A percentile compares a stretch with the other conserved stretches of the same genome.
These are phyloP conservation scores for Fomes fomentarius DNA, from an alignment of 1,284 basidiomycete genomes.

Conservation along the genomic window DNA sequence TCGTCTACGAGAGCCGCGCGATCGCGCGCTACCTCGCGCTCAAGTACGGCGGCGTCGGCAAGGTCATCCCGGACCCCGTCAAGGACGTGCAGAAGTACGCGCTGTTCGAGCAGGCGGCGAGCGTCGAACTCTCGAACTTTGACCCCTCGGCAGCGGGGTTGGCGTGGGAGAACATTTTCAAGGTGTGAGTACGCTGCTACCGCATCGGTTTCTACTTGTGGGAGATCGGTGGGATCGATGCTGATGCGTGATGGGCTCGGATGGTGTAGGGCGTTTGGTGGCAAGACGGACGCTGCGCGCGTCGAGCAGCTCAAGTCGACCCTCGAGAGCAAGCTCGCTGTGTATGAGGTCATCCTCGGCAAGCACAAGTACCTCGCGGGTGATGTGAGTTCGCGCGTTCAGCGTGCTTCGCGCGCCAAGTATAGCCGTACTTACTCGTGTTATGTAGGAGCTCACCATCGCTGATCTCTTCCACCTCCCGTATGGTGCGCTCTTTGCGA, in stretches of 20 bases:
- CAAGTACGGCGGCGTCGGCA: conserved; percentile 45
- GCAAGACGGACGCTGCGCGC: conserved; percentile 15
- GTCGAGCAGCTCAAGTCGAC: conserved; percentile 14
- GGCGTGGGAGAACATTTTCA: conserved; percentile 49
- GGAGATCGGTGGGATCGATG: no score
- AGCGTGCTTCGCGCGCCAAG: neutral
- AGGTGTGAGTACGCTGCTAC: conserved; percentile 35
- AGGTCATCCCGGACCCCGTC: conserved; percentile 33
- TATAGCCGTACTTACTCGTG: neutral
- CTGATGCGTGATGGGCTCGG: neutral
- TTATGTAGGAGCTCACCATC: conserved; percentile 44
- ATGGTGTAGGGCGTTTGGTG: neutral
- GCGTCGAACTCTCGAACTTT: conserved; percentile 56
- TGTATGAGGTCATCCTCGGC: conserved; percentile 48
- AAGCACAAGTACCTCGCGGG: conserved; percentile 53
- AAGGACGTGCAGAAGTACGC: conserved; percentile 42
- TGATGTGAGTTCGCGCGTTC: conserved; percentile 46
- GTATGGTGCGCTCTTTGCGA: conserved; percentile 37
- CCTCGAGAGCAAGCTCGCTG: conserved; percentile 43
- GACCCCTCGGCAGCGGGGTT: conserved; percentile 45
- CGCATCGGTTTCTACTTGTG: neutral
- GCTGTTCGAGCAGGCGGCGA: conserved; percentile 59
- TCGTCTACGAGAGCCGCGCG: conserved; percentile 55
- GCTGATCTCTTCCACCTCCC: conserved; percentile 60
- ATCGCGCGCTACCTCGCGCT: conserved; percentile 52